Evolutionary conservation across 75 land plant genomes (phyloP), one percentile per base, ranked within the genome.

Genomic region (Ceratopteris richardii): DNA sequence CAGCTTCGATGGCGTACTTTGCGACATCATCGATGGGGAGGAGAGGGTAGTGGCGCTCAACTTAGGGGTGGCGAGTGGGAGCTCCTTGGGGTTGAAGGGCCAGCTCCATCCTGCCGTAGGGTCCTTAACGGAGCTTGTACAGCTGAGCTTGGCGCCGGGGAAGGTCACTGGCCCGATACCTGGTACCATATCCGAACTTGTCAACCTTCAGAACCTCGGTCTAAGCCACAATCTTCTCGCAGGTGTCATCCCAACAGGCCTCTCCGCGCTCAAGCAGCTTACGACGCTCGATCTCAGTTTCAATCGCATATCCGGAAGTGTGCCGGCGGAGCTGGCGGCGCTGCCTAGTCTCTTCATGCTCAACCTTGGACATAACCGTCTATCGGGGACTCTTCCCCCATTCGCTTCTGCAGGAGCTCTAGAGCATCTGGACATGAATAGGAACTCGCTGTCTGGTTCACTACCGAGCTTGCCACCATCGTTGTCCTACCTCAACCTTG

Each of bases 271-370:
- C 39, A 66, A 29, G 26, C 27, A 24, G 20, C 60, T 88, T 2
- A 68, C 54, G 57, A 83, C 82, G 1, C 68, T 88, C 0, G 89
- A 85, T 31, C 71, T 88, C 30, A 78, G 82, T 62, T 82, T 51
- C 71, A 88, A 88, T 23, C 60, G 43, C 31, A 63, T 88, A 43
- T 39, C 53, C 31, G 84, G 86, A 14, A 3, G 9, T 5, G 73
- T 88, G 31, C 94, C 94, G 0, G 28, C 54, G 0, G 51, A 61
- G 5, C 25, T 79, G 30, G 73, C 75, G 12, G 43, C 63, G 0
- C 24, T 80, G 13, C 73, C 83, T 18, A 43, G 55, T n/a, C 68
- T 88, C 25, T 21, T 67, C 41, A 77, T 69, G 29, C 66, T 86
- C 61, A 69, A 77, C 17, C 69, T 88, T 66, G 66, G 67, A 47